These are phyloP conservation scores for Begonia loranthoides DNA, from an alignment of 306 rosid species.

Conservation along the genomic window DNA sequence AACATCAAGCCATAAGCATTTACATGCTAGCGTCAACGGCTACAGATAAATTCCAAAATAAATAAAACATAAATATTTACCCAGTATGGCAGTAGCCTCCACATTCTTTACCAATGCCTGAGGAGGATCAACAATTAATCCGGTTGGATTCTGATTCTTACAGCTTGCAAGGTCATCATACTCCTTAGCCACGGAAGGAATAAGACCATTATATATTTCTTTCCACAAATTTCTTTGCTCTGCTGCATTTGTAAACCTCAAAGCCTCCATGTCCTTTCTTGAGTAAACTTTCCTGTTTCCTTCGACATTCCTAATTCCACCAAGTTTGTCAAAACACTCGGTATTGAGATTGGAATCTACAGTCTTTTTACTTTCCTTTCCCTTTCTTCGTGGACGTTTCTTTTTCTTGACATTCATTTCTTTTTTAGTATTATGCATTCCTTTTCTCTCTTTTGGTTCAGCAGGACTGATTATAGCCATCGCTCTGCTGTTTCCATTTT, in stretches of 20 bases:
- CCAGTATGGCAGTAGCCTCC: conserved; percentile 21
- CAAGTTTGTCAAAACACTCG: conserved; percentile 3
- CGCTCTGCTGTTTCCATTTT: conserved; percentile 11
- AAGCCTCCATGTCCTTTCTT: conserved; percentile 45
- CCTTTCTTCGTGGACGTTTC: conserved; percentile 22
- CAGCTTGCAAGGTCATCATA: conserved; percentile 32
- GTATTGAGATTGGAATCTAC: conserved; percentile 6
- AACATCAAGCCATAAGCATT: neutral
- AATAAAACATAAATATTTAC: conserved; percentile 15
- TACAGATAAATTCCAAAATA: neutral
- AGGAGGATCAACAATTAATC: conserved; percentile 11
- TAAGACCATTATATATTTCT: conserved; percentile 28
- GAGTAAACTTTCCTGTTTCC: conserved; percentile 32
- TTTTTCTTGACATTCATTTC: conserved; percentile 18
- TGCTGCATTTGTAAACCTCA: conserved; percentile 36
- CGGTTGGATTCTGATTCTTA: conserved; percentile 20
- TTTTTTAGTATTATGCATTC: conserved; percentile 4
- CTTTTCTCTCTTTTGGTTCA: conserved; percentile 13
- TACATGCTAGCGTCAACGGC: neutral
- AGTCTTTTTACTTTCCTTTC: conserved; percentile 11
- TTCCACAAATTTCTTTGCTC: conserved; percentile 56
- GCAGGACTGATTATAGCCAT: conserved; percentile 1
- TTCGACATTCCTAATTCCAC: conserved; percentile 9
- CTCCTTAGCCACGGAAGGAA: conserved; percentile 36
- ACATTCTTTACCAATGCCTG: conserved; percentile 24